Percentiles rank a stretch among this genome's conserved stretches.
These are phyloP conservation scores for Solanum verrucosum DNA, from an alignment of 257 asterid genomes.

Conservation along the genomic window DNA sequence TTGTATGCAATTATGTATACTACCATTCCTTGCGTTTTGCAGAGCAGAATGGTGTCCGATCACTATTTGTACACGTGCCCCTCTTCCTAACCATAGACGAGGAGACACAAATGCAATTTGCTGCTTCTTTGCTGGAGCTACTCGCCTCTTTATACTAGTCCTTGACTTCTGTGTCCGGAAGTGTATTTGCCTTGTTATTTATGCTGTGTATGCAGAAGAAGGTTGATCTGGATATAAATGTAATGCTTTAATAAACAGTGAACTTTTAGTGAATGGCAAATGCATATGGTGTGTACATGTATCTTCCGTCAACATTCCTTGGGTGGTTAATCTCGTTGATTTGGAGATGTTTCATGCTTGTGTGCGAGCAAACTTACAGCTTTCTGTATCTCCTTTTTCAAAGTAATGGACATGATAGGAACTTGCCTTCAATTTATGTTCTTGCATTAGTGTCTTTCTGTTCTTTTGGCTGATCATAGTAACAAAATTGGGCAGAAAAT, in stretches of 20 bases:
- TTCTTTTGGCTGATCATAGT: neutral
- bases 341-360: neutral
- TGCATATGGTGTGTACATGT: neutral
- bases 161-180: neutral
- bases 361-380: neutral
- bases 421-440: neutral
- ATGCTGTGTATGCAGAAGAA: constrained; percentile 4
- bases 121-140: constrained; percentile 69
- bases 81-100: constrained; percentile 83
- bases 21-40: constrained; percentile 90
- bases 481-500: neutral
- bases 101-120: constrained; percentile 96
- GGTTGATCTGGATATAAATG: neutral
- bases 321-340: neutral
- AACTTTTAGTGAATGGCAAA: constrained; percentile 2
- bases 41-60: constrained; percentile 68
- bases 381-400: neutral
- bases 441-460: neutral
- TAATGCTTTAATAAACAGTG: constrained; percentile 10
- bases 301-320: neutral
- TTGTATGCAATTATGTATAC: constrained; percentile 93
- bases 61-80: constrained; percentile 88
- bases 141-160: constrained; percentile 51
- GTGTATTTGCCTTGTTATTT: neutral
- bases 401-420: neutral